Evolutionary conservation across 2,329 filamentous ascomycete species (phyloP), one percentile per base, ranked within the genome.

Genomic region (Aspergillus persii): DNA sequence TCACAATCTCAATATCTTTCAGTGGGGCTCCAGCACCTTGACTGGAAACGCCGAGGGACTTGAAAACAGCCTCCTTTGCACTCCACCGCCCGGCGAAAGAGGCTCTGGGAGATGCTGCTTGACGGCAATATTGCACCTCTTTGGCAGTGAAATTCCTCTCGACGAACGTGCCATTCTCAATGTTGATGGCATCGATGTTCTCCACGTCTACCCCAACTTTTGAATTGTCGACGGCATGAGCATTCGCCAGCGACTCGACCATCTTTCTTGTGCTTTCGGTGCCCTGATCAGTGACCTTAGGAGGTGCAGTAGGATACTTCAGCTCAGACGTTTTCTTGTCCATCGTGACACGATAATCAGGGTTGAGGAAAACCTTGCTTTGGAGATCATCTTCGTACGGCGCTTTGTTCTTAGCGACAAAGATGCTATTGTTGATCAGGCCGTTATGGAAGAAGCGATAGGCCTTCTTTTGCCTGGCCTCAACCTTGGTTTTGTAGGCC

Each of bases 401-500:
- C 49, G 93, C 84, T 75, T 93, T 88, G 72, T 85, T 85, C 87
- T 99, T 99, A 76, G 96, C 93, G 63, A 96, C 92, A 79, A 99
- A 99, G 77, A 99, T 85, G 65, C 88, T 91, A 84, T 99, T 98
- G 84, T 96, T 97, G 84, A 98, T 93, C 76, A 99, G 84, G 63
- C 94, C 93, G 70, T 96, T 96, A 82, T 99, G 96, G 88, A 96
- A 96, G 86, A 91, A 98, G 65, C 95, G 87, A 84, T 99, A 99
- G 0, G 95, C 92, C 83, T 94, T 97, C 91, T 97, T 98, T 79
- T 99, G 96, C 64, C 95, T 87, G 44, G 92, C 88, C 71, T 92
- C 89, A 18, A 98, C 92, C 85, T 96, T 98, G 72, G 82, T 80
- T 74, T 89, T 89, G 84, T 99, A 99, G 58, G 86, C 81, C 60